A percentile compares a stretch with the other conserved stretches of the same genome.
Evolutionary conservation across 2,329 filamentous ascomycete genomes (phyloP).

Genomic region (Blastomyces parvus): DNA sequence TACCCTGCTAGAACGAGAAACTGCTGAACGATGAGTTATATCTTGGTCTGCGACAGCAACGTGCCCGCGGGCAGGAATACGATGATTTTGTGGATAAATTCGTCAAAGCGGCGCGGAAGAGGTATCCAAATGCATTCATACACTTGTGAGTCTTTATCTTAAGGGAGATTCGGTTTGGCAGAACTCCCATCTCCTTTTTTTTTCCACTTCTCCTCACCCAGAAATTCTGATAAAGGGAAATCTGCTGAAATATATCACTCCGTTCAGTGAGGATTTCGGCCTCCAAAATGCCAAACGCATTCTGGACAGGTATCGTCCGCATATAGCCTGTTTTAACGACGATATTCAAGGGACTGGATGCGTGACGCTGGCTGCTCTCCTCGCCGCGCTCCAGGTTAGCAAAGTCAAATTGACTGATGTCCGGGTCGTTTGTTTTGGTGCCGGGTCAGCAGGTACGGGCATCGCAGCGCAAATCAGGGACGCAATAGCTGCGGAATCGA

Average conservation of each 20-base stretch:
- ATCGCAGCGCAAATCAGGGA: constrained; percentile 79
- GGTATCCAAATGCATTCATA: constrained; percentile 71
- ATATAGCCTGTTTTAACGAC: constrained; percentile 81
- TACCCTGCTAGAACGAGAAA: constrained; percentile 50
- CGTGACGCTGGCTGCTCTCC: constrained; percentile 73
- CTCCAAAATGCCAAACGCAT: constrained; percentile 65
- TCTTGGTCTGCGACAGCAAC: constrained; percentile 58
- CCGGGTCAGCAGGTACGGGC: constrained; percentile 72
- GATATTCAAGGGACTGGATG: constrained; percentile 85
- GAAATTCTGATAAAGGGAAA: not conserved
- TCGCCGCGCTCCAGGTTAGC: constrained; percentile 63
- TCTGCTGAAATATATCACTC: not conserved
- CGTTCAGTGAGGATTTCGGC: constrained; percentile 63
- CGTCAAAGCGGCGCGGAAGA: constrained; percentile 55
- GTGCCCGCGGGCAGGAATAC: constrained; percentile 62
- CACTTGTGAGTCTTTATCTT: constrained; percentile 50
- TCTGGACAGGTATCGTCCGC: constrained; percentile 61
- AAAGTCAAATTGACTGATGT: constrained; percentile 58
- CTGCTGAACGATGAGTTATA: constrained; percentile 70
- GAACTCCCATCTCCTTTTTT: too few relatives aligned
- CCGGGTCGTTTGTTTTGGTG: constrained; percentile 65
- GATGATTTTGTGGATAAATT: constrained; percentile 69
- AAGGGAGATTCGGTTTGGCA: not conserved
- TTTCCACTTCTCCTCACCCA: too few relatives aligned
- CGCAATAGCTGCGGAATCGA: constrained; percentile 60